Conservation (phyloP, 495 filamentous ascomycete genomes). For the Neurospora discreta region DNA sequence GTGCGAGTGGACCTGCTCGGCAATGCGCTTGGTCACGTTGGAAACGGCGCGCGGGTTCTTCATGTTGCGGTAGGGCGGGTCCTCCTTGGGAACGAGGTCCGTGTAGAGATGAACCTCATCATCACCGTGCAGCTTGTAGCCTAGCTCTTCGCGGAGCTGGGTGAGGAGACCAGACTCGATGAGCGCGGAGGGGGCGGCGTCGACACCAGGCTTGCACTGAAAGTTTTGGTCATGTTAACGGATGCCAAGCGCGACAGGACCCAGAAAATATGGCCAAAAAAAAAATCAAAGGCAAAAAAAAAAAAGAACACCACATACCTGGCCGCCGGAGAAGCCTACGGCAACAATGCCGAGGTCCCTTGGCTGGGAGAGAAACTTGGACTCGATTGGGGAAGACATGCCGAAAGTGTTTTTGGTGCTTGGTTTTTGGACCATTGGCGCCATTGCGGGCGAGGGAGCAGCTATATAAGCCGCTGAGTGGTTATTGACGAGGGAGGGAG, state of each 20-base stretch:
- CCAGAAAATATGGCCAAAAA: too few relatives aligned
- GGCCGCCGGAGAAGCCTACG: slow-evolving; percentile 93
- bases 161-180: slow-evolving; percentile 80
- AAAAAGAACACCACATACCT: slow-evolving; percentile 44
- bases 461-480: slow-evolving; percentile 1
- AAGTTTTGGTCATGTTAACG: slow-evolving; percentile 8
- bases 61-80: slow-evolving; percentile 80
- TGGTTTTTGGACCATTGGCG: not conserved
- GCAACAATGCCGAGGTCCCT: slow-evolving; percentile 84
- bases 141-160: slow-evolving; percentile 73
- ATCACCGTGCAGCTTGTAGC: slow-evolving; percentile 80
- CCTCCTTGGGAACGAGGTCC: slow-evolving; percentile 57
- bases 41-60: slow-evolving; percentile 84
- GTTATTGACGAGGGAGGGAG: slow-evolving; percentile 10
- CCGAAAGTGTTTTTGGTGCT: slow-evolving; percentile 14
- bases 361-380: slow-evolving; percentile 69
- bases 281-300: not conserved
- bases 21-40: slow-evolving; percentile 70
- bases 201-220: slow-evolving; percentile 84
- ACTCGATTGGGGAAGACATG: slow-evolving; percentile 42
- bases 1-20: slow-evolving; percentile 77
- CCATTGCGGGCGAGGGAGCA: not conserved
- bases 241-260: not conserved
- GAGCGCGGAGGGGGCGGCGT: slow-evolving; percentile 83
- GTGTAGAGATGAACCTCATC: slow-evolving; percentile 73